Evolutionary conservation across 2,329 filamentous ascomycete genomes (phyloP), one percentile per base, ranked within the genome.

Genomic region (Aspergillus sp.): DNA sequence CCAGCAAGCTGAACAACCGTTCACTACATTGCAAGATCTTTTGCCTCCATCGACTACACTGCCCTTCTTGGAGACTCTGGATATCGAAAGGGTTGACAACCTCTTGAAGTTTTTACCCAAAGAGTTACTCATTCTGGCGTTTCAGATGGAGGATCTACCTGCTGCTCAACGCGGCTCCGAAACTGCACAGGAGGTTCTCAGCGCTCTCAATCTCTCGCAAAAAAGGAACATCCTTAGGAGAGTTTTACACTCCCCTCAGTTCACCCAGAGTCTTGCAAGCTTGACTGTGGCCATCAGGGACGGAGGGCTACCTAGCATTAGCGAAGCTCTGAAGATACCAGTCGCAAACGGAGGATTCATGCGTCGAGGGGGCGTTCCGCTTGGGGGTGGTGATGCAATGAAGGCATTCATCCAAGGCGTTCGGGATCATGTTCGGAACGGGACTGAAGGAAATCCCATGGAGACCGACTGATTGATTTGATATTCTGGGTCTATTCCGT

Each of bases 401-500:
- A 89, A 96, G 77, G 90, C 90, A 3, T 99, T 99, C 75, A 83
- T 99, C 21, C 86, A 96, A 56, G 95, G 93, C 3, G 87, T 97
- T 48, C 95, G 90, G 82, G 88, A 85, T 77, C 87, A 86, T 6
- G 89, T 92, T 0, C 83, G 90, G 76, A 84, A 89, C 39, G 64
- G 71, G 47, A 67, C 72, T 59, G 65, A 66, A 53, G 67, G 62
- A 48, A 71, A 75, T 58, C 66, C 65, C 46, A 80, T 80, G 78
- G 76, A 80, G 45, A 77, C 75, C 35, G 75, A 78, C 64, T 76
- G 62, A 70, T 40, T 49, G 25, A 33, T 37, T 45, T 33, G 27
- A 56, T 17, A 48, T 9, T 21, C 41, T 43, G n/a, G 23, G 17
- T 27, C 27, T 8, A 31, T 31, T 31, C 9, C 27, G 27, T 31